Conservation (phyloP, 2,329 filamentous ascomycete species). For the Lachnellula subtilissima region DNA sequence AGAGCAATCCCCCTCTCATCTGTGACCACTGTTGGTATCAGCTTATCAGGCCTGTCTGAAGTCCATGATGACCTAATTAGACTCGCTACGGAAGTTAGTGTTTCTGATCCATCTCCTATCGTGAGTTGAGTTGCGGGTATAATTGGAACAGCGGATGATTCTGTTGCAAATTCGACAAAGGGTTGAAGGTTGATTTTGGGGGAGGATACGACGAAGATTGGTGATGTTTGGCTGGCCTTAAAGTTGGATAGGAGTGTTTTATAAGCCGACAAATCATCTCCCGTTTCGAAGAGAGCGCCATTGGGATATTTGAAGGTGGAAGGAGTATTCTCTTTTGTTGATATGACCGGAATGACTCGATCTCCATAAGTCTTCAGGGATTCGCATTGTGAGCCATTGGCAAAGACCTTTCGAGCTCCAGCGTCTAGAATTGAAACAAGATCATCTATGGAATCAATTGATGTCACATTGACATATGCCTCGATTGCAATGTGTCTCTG, state of each 20-base stretch:
- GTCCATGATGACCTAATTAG: constrained; percentile 71
- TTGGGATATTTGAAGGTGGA: constrained; percentile 20
- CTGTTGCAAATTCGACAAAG: constrained; percentile 20
- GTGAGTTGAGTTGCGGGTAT: constrained; percentile 68
- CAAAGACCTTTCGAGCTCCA: constrained; percentile 81
- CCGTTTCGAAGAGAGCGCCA: constrained; percentile 29
- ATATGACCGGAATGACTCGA: constrained; percentile 48
- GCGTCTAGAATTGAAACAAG: constrained; percentile 77
- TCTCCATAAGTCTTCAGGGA: constrained; percentile 51
- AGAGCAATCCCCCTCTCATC: constrained; percentile 81
- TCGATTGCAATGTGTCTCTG: constrained; percentile 47
- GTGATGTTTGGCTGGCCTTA: constrained; percentile 24
- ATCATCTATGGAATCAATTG: constrained; percentile 64
- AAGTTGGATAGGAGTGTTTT: constrained; percentile 21
- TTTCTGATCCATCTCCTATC: constrained; percentile 53
- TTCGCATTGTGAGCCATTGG: constrained; percentile 63
- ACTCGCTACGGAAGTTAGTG: constrained; percentile 60
- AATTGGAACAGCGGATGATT: constrained; percentile 58
- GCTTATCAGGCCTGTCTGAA: constrained; percentile 75
- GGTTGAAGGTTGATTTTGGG: constrained; percentile 13
- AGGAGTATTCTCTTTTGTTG: constrained; percentile 6
- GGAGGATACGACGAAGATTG: constrained; percentile 26
- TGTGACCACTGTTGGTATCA: constrained; percentile 86
- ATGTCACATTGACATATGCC: constrained; percentile 73
- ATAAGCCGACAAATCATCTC: constrained; percentile 40